Percentiles rank a stretch among this genome's conserved stretches.
Evolutionary conservation across 2,329 filamentous ascomycete species (phyloP).

Genomic region (Nemania diffusa): DNA sequence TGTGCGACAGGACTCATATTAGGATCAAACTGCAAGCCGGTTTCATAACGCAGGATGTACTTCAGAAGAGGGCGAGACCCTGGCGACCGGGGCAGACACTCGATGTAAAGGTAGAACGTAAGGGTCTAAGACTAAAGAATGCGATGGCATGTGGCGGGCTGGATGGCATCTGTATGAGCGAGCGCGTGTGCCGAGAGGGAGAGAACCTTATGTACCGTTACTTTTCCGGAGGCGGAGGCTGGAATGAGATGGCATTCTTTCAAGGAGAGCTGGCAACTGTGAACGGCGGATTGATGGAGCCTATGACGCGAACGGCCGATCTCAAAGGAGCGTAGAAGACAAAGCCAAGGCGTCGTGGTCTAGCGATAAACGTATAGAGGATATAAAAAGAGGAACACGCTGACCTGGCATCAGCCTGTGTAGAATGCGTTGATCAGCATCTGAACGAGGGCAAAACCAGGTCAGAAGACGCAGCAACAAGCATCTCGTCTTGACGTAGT

Average conservation of each 20-base stretch:
- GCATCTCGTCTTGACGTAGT: not conserved
- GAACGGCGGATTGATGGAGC: conserved; percentile 33
- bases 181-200: conserved; percentile 13
- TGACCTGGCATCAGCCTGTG: conserved; percentile 31
- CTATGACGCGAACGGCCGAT: conserved; percentile 34
- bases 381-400: conserved; percentile 34
- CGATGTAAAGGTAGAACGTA: not conserved
- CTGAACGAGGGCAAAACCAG: conserved; percentile 23
- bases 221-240: conserved; percentile 37
- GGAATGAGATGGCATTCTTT: conserved; percentile 48
- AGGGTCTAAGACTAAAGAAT: not conserved
- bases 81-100: not conserved
- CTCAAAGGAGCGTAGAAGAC: conserved; percentile 29
- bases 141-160: conserved; percentile 14
- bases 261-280: conserved; percentile 36
- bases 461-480: conserved; percentile 4
- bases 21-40: conserved; percentile 9
- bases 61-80: not conserved
- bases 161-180: conserved; percentile 2
- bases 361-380: conserved; percentile 27
- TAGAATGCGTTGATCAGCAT: conserved; percentile 30
- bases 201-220: conserved; percentile 42
- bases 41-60: conserved; percentile 26
- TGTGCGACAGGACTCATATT: conserved; percentile 45
- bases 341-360: conserved; percentile 27